A percentile compares a stretch with the other conserved stretches of the same genome.
Conservation (phyloP, 306 rosid species). For the Begonia peltatifolia region DNA sequence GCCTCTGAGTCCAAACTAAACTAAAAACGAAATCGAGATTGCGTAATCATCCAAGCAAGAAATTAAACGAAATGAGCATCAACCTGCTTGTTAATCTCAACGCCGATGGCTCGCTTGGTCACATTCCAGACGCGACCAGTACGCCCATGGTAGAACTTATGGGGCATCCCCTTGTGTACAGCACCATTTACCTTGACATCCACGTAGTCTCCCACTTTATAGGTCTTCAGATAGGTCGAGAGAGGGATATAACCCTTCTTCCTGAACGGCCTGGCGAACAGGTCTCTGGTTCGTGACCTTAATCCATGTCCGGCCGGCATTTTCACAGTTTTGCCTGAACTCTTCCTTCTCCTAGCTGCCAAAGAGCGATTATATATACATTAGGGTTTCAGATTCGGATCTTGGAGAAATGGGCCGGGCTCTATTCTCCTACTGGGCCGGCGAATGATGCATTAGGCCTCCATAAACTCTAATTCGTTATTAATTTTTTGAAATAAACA, state of each 20-base stretch:
- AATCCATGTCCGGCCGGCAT: constrained; percentile 99
- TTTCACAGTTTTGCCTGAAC: no score
- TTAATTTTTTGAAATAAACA: no score
- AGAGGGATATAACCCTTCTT: constrained; percentile 94
- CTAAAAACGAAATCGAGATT: no score
- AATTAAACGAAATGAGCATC: not conserved
- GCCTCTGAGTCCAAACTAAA: no score
- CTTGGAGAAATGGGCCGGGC: no score
- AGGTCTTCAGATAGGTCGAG: constrained; percentile 65
- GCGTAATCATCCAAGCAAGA: not conserved
- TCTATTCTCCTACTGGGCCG: no score
- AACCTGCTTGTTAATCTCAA: constrained; percentile 91
- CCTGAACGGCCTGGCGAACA: constrained; percentile 87
- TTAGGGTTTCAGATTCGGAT: no score
- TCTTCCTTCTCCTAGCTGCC: constrained; percentile 11
- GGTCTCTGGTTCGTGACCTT: constrained; percentile 65
- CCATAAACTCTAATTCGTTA: no score
- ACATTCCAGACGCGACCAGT: constrained; percentile 94
- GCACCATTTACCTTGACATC: constrained; percentile 90
- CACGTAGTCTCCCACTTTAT: constrained; percentile 62
- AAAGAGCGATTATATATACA: no score
- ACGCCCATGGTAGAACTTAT: constrained; percentile 97
- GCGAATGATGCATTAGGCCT: no score
- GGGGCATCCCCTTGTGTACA: constrained; percentile 94
- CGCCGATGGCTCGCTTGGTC: constrained; percentile 91